Base-by-base conservation (phyloP, 169 alveolate species). In the Plasmodium gonderi region DNA sequence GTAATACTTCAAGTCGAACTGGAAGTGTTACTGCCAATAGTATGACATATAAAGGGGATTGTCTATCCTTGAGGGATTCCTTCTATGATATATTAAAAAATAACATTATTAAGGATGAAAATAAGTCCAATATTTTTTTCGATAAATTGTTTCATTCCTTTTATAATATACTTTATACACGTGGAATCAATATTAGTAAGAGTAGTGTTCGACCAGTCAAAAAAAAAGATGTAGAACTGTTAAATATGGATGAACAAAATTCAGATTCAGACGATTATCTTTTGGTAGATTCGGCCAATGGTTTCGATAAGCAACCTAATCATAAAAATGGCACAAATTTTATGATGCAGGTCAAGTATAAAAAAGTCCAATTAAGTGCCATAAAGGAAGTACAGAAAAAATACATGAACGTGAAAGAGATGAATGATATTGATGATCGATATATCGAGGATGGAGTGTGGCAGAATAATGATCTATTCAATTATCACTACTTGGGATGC, bases 81-180 rank as follows among this genome's bases (percentile, higher is more conserved):
- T 90, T 78, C 31, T 79, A 42, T 78, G 94, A 90, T 36, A 33
- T 45, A 17, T 77, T 90, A 78, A 60, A 60, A 78, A 64, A 31
- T 26, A 67, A 44, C 42, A 44, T 90, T 2, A 65, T 45, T 60
- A 76, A 76, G 33, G 91, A 78, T 65, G 94, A 74, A 90, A 90
- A 90, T 47, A 31, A 90, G 20, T 20, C 76, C 23, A 49, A 49
- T 20, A 31, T 77, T 20, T 90, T 90, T 90, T 78, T 42, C 51
- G 91, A 90, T 67, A 44, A 90, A 40, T 6, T 90, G 17, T 90
- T 78, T 90, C 31, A 20, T 29, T 77, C 68, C 31, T 90, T 90
- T 79, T 78, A 76, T 47, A 42, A 90, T 31, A 6, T 65, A 3
- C 40, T 90, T 20, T 83, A 69, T 60, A 49, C 60, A 33, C 75